A percentile compares a stretch with the other conserved stretches of the same genome.
Conservation (phyloP, 1,284 basidiomycete genomes). For the Veloporphyrellus conicus region DNA sequence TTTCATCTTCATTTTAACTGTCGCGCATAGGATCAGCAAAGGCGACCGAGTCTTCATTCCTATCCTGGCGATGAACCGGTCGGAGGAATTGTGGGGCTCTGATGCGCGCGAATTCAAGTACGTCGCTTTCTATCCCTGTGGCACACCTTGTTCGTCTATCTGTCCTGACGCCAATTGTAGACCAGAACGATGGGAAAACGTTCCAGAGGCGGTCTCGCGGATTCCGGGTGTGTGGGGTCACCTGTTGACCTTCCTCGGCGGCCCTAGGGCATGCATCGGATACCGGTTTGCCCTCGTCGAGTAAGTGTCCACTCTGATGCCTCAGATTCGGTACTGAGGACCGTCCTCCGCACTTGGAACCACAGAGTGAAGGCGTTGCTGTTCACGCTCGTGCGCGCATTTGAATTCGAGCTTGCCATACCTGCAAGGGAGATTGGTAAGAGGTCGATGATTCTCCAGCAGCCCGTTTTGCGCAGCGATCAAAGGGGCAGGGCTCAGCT, state of each 20-base stretch:
- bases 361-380: constrained; percentile 54
- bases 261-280: constrained; percentile 61
- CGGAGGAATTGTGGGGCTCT: constrained; percentile 43
- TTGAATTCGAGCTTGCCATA: constrained; percentile 52
- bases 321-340: background rate
- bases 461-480: constrained; percentile 35
- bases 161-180: constrained; percentile 9
- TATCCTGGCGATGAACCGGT: constrained; percentile 39
- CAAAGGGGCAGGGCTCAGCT: constrained; percentile 11
- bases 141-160: background rate
- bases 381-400: constrained; percentile 54
- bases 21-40: constrained; percentile 34
- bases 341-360: background rate
- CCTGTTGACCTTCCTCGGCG: constrained; percentile 57
- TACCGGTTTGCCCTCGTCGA: constrained; percentile 69
- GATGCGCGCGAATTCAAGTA: constrained; percentile 38
- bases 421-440: constrained; percentile 40
- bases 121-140: background rate
- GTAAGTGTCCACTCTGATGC: constrained; percentile 33
- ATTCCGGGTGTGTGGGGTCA: constrained; percentile 62
- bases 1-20: background rate
- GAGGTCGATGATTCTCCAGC: constrained; percentile 37
- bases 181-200: constrained; percentile 57
- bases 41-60: constrained; percentile 40
- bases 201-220: constrained; percentile 41